These are phyloP conservation scores for Fusarium sp. DNA, from an alignment of 2,329 filamentous ascomycete species.

Conservation along the genomic window DNA sequence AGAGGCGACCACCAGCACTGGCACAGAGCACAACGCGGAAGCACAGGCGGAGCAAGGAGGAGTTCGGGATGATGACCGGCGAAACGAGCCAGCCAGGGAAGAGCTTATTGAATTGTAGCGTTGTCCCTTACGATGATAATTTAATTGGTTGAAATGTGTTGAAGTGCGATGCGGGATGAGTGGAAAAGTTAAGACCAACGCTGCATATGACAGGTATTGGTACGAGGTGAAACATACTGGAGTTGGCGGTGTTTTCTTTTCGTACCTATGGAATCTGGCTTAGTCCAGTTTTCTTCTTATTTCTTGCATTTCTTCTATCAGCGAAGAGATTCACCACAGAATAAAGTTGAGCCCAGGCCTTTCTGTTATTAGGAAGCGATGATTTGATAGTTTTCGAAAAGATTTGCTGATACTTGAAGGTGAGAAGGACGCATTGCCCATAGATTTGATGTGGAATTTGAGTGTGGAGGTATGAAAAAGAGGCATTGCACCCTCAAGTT, in stretches of 20 bases:
- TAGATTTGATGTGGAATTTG: background rate
- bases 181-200: slow-evolving; percentile 32
- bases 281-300: background rate
- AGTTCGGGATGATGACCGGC: slow-evolving; percentile 14
- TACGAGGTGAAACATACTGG: slow-evolving; percentile 23
- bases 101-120: slow-evolving; percentile 34
- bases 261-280: background rate
- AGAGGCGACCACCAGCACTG: slow-evolving; percentile 1
- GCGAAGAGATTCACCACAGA: slow-evolving; percentile 27
- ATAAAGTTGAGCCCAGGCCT: slow-evolving; percentile 37
- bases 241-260: slow-evolving; percentile 38
- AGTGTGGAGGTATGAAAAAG: background rate
- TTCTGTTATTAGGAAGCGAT: slow-evolving; percentile 17
- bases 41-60: slow-evolving; percentile 14
- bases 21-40: slow-evolving; percentile 22
- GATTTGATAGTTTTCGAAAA: background rate
- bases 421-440: background rate
- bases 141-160: slow-evolving; percentile 12
- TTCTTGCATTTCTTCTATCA: slow-evolving; percentile 23
- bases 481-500: background rate
- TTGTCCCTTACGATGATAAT: background rate
- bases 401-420: background rate
- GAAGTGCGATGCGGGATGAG: slow-evolving; percentile 25
- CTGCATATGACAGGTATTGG: slow-evolving; percentile 15
- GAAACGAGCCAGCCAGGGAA: slow-evolving; percentile 29